These are phyloP conservation scores for Thuidium tamariscinum DNA, from an alignment of 225 moss, liverwort and hornwort genomes.

Conservation along the genomic window DNA sequence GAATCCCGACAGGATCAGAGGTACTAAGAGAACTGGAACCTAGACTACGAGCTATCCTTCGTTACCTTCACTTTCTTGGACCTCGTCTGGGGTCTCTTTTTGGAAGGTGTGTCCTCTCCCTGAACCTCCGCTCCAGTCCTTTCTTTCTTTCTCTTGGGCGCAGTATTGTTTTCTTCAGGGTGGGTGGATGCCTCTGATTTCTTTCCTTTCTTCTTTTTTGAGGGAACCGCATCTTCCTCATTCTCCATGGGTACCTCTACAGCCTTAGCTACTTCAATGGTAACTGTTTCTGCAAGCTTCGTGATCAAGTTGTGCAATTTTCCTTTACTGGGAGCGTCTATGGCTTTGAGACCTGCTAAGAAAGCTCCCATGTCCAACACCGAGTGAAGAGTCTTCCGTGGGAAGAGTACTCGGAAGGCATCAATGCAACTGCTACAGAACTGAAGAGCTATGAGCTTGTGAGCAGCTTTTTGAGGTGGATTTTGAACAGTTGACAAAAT, in stretches of 20 bases:
- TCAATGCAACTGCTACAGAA: slow-evolving; percentile 51
- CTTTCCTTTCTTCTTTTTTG: not conserved
- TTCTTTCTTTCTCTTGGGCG: slow-evolving; percentile 2
- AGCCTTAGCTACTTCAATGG: not conserved
- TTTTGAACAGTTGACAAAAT: slow-evolving; percentile 29
- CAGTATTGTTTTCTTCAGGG: not conserved
- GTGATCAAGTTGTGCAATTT: slow-evolving; percentile 19
- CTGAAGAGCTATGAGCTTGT: slow-evolving; percentile 27
- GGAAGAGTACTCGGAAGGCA: slow-evolving; percentile 22
- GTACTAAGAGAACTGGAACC: not conserved
- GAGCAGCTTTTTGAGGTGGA: slow-evolving; percentile 29
- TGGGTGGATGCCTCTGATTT: not conserved
- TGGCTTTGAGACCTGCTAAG: slow-evolving; percentile 25
- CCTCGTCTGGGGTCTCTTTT: slow-evolving; percentile 1
- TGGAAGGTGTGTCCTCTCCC: not conserved
- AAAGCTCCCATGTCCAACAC: slow-evolving; percentile 18
- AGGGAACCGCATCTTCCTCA: not conserved
- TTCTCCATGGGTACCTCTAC: not conserved
- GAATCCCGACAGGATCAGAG: slow-evolving; percentile 14
- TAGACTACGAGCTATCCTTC: slow-evolving; percentile 4
- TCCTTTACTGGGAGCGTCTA: slow-evolving; percentile 31
- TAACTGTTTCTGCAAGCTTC: slow-evolving; percentile 18
- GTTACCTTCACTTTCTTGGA: slow-evolving; percentile 12
- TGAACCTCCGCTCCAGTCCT: not conserved
- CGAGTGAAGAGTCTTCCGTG: slow-evolving; percentile 23